These are phyloP conservation scores for Glarea lozoyensis DNA, from an alignment of 495 filamentous ascomycete species.

Conservation along the genomic window DNA sequence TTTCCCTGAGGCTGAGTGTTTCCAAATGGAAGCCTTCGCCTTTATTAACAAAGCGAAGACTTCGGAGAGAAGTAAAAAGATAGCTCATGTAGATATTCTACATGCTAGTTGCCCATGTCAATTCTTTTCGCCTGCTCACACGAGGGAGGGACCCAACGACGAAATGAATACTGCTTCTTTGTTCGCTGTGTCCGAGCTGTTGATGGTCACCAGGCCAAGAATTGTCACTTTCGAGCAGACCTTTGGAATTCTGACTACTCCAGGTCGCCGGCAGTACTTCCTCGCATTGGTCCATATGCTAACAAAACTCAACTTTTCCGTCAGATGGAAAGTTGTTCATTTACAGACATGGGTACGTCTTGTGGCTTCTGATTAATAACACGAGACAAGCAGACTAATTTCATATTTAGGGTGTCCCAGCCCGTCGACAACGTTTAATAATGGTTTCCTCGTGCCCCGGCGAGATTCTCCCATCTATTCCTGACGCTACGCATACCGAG, in stretches of 20 bases:
- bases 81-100: constrained; percentile 53
- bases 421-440: constrained; percentile 54
- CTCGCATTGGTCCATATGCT: constrained; percentile 55
- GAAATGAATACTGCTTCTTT: constrained; percentile 65
- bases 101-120: constrained; percentile 85
- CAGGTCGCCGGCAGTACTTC: constrained; percentile 43
- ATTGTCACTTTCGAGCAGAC: constrained; percentile 84
- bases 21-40: constrained; percentile 35
- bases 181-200: constrained; percentile 50
- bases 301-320: constrained; percentile 56
- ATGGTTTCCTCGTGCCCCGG: constrained; percentile 79
- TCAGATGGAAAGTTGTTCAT: constrained; percentile 38
- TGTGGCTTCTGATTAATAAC: neutral
- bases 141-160: constrained; percentile 51
- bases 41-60: constrained; percentile 28
- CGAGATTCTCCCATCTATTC: constrained; percentile 62
- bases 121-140: constrained; percentile 72
- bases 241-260: constrained; percentile 37
- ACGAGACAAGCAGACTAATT: neutral
- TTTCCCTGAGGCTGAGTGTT: constrained; percentile 38
- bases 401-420: constrained; percentile 51
- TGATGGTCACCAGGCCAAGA: constrained; percentile 54
- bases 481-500: constrained; percentile 54
- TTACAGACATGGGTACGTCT: constrained; percentile 32
- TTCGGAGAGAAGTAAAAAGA: constrained; percentile 15